Conservation (phyloP, 75 land plant genomes). For the Pinus taeda region DNA sequence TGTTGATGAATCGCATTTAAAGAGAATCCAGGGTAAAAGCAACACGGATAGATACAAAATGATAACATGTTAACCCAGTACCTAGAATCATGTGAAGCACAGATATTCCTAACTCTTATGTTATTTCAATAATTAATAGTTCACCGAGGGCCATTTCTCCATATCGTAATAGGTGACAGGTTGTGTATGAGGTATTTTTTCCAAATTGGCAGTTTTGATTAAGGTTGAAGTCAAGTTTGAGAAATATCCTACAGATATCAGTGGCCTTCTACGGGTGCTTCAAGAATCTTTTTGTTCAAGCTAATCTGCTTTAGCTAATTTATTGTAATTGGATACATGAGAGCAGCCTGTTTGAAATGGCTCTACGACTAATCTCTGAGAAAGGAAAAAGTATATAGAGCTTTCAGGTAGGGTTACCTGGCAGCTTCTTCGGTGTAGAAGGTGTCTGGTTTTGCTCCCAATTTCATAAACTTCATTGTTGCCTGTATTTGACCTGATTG, state of each 20-base stretch:
- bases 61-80: too few relatives aligned
- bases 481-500: neutral
- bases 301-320: neutral
- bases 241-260: neutral
- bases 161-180: too few relatives aligned
- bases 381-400: neutral
- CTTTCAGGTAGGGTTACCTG: slow-evolving; percentile 35
- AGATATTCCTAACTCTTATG: too few relatives aligned
- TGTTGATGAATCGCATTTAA: too few relatives aligned
- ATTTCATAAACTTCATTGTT: slow-evolving; percentile 93
- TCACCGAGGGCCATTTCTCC: too few relatives aligned
- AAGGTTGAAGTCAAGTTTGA: neutral
- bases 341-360: too few relatives aligned
- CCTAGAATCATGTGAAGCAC: too few relatives aligned
- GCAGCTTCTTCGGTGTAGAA: slow-evolving; percentile 69
- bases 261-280: neutral
- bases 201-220: neutral
- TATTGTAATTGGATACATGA: neutral
- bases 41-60: too few relatives aligned
- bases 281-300: neutral
- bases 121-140: too few relatives aligned
- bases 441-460: slow-evolving; percentile 74
- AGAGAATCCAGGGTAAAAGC: too few relatives aligned
- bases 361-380: neutral
- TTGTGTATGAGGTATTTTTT: neutral